These are phyloP conservation scores for Eucalyptus guilfoylei DNA, from an alignment of 345 rosid genomes.

Conservation along the genomic window DNA sequence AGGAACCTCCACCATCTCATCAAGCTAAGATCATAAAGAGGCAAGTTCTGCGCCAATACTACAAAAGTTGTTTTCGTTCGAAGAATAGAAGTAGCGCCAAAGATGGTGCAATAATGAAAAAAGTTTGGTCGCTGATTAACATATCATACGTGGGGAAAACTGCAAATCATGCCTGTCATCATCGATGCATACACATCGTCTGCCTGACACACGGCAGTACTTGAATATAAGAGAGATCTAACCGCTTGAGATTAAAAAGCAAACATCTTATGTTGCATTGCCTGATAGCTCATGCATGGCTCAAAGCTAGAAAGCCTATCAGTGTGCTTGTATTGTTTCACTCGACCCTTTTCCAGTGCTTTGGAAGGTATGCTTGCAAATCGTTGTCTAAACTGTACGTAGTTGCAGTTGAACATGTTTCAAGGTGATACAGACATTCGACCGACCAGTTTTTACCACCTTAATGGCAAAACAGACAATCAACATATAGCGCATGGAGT, in stretches of 20 bases:
- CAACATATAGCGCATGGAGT: background rate
- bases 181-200: background rate
- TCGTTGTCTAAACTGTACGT: background rate
- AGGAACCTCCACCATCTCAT: conserved; percentile 11
- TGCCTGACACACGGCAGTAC: background rate
- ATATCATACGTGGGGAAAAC: background rate
- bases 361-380: background rate
- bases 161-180: background rate
- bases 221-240: background rate
- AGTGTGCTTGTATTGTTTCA: background rate
- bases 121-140: background rate
- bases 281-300: background rate
- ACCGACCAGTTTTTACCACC: background rate
- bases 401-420: background rate
- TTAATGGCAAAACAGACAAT: background rate
- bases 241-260: background rate
- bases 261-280: background rate
- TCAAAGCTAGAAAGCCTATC: background rate
- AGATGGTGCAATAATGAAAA: background rate
- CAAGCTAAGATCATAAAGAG: conserved; percentile 11
- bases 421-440: background rate
- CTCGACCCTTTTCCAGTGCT: background rate
- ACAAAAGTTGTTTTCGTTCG: background rate
- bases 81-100: background rate
- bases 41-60: background rate